Evolutionary conservation across 2,329 filamentous ascomycete genomes (phyloP), one percentile per base, ranked within the genome.

Genomic region (Knufia petricola): DNA sequence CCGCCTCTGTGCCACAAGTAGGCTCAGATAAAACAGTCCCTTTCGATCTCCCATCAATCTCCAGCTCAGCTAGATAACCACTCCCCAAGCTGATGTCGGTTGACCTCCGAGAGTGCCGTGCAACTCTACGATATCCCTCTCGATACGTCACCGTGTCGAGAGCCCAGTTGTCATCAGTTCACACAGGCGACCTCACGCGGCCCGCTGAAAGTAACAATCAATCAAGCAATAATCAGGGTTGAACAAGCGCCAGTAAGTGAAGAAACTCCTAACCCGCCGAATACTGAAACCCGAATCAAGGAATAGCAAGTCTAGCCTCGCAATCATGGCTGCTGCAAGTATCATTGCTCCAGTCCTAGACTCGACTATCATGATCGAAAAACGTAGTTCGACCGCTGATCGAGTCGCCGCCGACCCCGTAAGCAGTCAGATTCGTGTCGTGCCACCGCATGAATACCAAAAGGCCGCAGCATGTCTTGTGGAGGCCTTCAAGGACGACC

Each of bases 401-500:
- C 49, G 50, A 20, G 21, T 48, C 26, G 36, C 52, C 17, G 39
- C 50, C 15, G 48, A 50, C 7, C 32, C 17, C 7, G 55, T 58
- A 6, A 55, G 40, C 24, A 26, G 50, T 21, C 66, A 70, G 45
- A 75, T 87, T 58, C 83, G 85, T 54, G 64, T 76, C 51, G 70
- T 89, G 55, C 70, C 71, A 54, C 75, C 82, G 60, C 69, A 74
- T 50, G 84, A 89, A 67, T 84, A 79, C 69, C 80, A 81, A 62
- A 76, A 80, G 62, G 85, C 84, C 26, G 84, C 81, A 21, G 69
- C 76, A 30, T 81, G 82, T 60, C 76, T 94, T 57, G 82, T 86
- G 40, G 79, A 87, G 63, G 82, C 86, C 54, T 92, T 94, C 69
- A 81, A 77, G 50, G 72, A 80, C 52, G 86, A 92, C 64, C 78